phyloP scores from a whole-genome alignment of 2,329 filamentous ascomycete genomes.

The Hypoxylon sp. region DNA sequence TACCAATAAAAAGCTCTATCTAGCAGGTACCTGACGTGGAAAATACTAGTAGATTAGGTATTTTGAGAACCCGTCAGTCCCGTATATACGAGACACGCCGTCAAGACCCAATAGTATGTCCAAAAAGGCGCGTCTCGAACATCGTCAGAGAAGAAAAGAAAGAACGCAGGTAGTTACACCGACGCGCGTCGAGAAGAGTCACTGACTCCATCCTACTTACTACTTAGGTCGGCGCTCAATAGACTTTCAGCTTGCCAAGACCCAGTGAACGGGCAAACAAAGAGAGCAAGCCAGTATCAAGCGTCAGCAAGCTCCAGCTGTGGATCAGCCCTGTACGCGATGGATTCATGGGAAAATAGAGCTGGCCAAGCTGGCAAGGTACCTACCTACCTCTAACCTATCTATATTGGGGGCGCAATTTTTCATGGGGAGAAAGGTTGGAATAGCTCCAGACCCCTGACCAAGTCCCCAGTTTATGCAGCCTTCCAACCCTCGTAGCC shows the following conservation, averaged over 20 bases:
- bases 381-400: background rate
- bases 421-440: background rate
- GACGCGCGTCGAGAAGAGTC: conserved; percentile 8
- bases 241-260: conserved; percentile 23
- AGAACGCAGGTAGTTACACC: conserved; percentile 7
- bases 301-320: conserved; percentile 12
- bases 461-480: conserved; percentile 4
- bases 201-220: conserved; percentile 3
- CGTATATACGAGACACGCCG: background rate
- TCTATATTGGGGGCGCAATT: conserved; percentile 18
- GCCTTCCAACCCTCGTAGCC: conserved; percentile 15
- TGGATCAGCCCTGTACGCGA: conserved; percentile 5
- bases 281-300: background rate
- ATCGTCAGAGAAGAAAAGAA: background rate
- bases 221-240: conserved; percentile 4
- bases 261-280: background rate
- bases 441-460: background rate
- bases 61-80: conserved; percentile 3
- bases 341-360: conserved; percentile 1
- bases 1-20: conserved; percentile 5
- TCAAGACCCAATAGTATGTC: conserved; percentile 8
- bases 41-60: conserved; percentile 24
- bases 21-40: background rate
- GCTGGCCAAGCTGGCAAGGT: background rate
- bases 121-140: conserved; percentile 7